Evolutionary conservation across 2,329 filamentous ascomycete species (phyloP).

Genomic region (Talaromyces albobiverticillius): DNA sequence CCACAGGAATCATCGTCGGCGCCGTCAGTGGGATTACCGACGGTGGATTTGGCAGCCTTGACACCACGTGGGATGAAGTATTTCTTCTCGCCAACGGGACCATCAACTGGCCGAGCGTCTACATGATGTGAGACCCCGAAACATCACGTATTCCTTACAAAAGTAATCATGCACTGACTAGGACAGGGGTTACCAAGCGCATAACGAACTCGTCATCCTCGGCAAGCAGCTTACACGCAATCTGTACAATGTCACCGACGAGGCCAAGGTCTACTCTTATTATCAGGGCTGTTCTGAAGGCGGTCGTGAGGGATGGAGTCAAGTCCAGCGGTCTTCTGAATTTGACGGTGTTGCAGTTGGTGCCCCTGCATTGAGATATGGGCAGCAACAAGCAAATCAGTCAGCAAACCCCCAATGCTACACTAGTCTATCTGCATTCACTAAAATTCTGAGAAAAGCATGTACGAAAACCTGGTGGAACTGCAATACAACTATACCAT

Average conservation of each 20-base stretch:
- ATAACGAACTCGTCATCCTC: slow-evolving; percentile 48
- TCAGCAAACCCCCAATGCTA: too few relatives aligned
- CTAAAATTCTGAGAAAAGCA: too few relatives aligned
- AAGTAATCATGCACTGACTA: too few relatives aligned
- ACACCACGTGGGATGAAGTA: slow-evolving; percentile 35
- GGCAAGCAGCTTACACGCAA: slow-evolving; percentile 43
- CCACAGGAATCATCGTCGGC: slow-evolving; percentile 46
- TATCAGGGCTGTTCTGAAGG: slow-evolving; percentile 45
- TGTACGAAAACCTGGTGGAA: slow-evolving; percentile 35
- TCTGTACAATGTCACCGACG: slow-evolving; percentile 30
- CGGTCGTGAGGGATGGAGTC: slow-evolving; percentile 47
- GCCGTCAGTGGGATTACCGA: slow-evolving; percentile 45
- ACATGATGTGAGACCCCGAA: too few relatives aligned
- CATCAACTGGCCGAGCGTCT: too few relatives aligned
- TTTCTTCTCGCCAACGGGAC: slow-evolving; percentile 41
- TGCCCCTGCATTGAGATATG: slow-evolving; percentile 43
- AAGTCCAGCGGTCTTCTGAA: slow-evolving; percentile 35
- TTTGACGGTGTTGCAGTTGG: slow-evolving; percentile 44
- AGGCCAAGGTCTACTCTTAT: slow-evolving; percentile 20
- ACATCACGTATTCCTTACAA: too few relatives aligned
- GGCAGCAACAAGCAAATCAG: slow-evolving; percentile 42
- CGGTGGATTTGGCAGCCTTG: slow-evolving; percentile 51
- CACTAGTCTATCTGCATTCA: too few relatives aligned
- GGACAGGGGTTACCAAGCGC: slow-evolving; percentile 47
- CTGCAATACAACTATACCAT: slow-evolving; percentile 38